A percentile compares a stretch with the other conserved stretches of the same genome.
phyloP scores from a whole-genome alignment of 2,329 filamentous ascomycete genomes.

The Calonectria pauciramosa region DNA sequence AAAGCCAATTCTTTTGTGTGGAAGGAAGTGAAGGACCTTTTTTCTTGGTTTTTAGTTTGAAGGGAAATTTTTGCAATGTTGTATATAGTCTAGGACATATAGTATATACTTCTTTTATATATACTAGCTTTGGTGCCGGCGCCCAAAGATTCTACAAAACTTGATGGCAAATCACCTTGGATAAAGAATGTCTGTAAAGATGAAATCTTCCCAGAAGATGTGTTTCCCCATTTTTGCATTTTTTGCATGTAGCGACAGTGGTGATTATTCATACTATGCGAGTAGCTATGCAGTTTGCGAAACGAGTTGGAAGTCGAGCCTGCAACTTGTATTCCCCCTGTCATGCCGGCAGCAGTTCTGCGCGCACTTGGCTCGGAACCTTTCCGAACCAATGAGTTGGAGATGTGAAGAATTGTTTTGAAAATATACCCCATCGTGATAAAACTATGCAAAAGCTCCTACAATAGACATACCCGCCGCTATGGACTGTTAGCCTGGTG shows the following conservation, averaged over 20 bases:
- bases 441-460: conserved; percentile 49
- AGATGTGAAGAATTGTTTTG: background rate
- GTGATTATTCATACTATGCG: background rate
- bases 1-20: background rate
- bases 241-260: background rate
- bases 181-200: no score
- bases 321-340: background rate
- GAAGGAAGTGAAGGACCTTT: background rate
- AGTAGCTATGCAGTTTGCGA: background rate
- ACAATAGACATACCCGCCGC: conserved; percentile 52
- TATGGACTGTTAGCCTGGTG: conserved; percentile 26
- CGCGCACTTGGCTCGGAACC: background rate
- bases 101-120: background rate
- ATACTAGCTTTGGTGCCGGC: background rate
- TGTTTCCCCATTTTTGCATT: background rate
- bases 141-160: background rate
- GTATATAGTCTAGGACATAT: conserved; percentile 5
- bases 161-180: background rate
- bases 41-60: background rate
- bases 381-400: background rate
- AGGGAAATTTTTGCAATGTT: conserved; percentile 1
- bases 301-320: background rate
- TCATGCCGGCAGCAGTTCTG: background rate
- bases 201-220: background rate
- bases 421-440: background rate